These are phyloP conservation scores for Cryptococcus sp. DNA, from an alignment of 1,284 basidiomycete species.

Conservation along the genomic window DNA sequence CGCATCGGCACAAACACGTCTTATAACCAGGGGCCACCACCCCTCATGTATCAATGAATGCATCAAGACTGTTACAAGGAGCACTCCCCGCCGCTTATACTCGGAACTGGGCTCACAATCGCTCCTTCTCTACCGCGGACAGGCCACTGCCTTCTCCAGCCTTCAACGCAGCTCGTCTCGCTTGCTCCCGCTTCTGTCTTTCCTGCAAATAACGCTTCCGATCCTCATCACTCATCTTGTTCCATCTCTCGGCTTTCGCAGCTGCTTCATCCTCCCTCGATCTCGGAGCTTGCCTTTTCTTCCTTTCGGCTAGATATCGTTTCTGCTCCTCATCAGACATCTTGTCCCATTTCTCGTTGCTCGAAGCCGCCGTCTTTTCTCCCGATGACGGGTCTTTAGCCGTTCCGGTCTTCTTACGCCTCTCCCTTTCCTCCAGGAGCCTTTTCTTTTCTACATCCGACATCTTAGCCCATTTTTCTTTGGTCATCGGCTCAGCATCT, in stretches of 20 bases:
- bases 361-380: neutral
- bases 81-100: neutral
- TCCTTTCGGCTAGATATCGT: slow-evolving; percentile 4
- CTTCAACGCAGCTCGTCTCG: slow-evolving; percentile 1
- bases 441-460: neutral
- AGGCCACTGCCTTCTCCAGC: slow-evolving; percentile 21
- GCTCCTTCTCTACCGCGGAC: slow-evolving; percentile 16
- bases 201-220: slow-evolving; percentile 3
- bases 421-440: neutral
- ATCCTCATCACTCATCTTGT: slow-evolving; percentile 3
- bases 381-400: too few species aligned
- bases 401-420: too few species aligned
- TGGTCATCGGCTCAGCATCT: neutral
- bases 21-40: neutral
- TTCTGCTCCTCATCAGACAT: slow-evolving; percentile 1
- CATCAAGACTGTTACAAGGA: neutral
- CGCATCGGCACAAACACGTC: neutral
- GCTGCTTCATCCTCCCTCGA: neutral
- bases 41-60: neutral
- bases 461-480: slow-evolving; percentile 4
- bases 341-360: neutral
- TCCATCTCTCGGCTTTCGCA: neutral
- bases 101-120: neutral
- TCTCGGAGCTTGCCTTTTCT: too few species aligned
- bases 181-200: slow-evolving; percentile 8